A percentile compares a stretch with the other conserved stretches of the same genome.
phyloP scores from a whole-genome alignment of 176 grass and related monocot genomes.

The Juncus inflexus region DNA sequence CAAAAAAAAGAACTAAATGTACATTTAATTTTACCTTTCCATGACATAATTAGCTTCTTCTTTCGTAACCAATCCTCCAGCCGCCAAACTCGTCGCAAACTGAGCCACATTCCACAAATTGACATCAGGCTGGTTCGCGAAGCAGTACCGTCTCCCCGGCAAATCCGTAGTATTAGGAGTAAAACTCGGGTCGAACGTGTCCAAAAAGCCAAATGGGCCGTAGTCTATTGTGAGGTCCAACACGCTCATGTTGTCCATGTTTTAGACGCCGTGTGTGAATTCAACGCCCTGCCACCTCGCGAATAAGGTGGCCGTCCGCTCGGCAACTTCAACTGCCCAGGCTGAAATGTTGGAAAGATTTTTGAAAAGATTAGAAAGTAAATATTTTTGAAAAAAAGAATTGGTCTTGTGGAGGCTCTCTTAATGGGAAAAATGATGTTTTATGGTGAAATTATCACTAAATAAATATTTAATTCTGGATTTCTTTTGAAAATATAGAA shows the following conservation, averaged over 20 bases:
- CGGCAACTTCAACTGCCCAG: slow-evolving; percentile 95
- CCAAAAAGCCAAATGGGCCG: slow-evolving; percentile 93
- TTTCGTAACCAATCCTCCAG: slow-evolving; percentile 75
- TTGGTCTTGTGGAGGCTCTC: neutral
- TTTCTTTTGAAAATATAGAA: no score
- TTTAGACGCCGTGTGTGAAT: slow-evolving; percentile 96
- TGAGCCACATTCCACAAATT: slow-evolving; percentile 95
- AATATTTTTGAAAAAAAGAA: slow-evolving; percentile 9
- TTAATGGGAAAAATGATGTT: neutral
- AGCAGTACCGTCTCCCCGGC: slow-evolving; percentile 85
- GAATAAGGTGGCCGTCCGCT: slow-evolving; percentile 80
- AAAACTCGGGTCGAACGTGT: slow-evolving; percentile 89
- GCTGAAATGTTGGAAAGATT: slow-evolving; percentile 40
- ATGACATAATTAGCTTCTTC: slow-evolving; percentile 91
- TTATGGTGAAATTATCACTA: no score
- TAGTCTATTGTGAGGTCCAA: slow-evolving; percentile 92
- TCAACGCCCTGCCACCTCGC: slow-evolving; percentile 96
- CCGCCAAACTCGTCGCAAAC: slow-evolving; percentile 59
- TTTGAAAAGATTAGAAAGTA: neutral
- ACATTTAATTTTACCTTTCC: no score
- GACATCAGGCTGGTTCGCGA: slow-evolving; percentile 96
- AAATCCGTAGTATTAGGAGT: slow-evolving; percentile 96
- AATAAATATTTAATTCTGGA: no score
- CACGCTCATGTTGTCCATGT: slow-evolving; percentile 99
- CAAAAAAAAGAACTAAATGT: no score